Conservation (phyloP, 306 rosid species). For the Vigna angularis region DNA sequence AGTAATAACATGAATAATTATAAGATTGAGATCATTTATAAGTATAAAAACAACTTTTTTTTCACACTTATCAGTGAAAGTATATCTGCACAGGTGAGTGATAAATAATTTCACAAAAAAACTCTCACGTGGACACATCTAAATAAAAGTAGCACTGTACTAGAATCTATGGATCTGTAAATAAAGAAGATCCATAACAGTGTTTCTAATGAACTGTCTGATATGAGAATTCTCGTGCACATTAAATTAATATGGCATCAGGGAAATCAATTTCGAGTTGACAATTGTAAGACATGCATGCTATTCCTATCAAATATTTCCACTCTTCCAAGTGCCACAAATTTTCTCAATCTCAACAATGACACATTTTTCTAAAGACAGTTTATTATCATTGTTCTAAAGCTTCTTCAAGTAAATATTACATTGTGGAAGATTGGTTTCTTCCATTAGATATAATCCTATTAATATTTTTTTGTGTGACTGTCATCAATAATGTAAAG, state of each 20-base stretch:
- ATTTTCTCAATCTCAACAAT: not conserved
- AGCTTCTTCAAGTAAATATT: too few species aligned
- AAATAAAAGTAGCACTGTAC: not conserved
- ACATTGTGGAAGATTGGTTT: too few species aligned
- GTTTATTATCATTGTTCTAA: not conserved
- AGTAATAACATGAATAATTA: too few species aligned
- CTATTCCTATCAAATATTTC: not conserved
- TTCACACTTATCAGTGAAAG: too few species aligned
- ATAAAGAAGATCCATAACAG: not conserved
- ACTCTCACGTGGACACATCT: too few species aligned
- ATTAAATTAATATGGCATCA: not conserved
- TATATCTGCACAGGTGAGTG: too few species aligned
- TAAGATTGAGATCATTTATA: too few species aligned
- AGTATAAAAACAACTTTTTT: too few species aligned
- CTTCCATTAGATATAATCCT: too few species aligned
- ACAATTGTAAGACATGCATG: conserved; percentile 3
- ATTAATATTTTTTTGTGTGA: too few species aligned
- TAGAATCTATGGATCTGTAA: not conserved
- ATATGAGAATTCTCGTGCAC: not conserved
- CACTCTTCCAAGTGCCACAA: not conserved
- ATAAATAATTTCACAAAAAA: too few species aligned
- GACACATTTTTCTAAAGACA: not conserved
- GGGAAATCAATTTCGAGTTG: not conserved
- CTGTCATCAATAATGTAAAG: too few species aligned
- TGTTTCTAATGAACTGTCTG: not conserved